phyloP scores from a whole-genome alignment of 1,284 basidiomycete species.

The Phylloporus sp. region DNA sequence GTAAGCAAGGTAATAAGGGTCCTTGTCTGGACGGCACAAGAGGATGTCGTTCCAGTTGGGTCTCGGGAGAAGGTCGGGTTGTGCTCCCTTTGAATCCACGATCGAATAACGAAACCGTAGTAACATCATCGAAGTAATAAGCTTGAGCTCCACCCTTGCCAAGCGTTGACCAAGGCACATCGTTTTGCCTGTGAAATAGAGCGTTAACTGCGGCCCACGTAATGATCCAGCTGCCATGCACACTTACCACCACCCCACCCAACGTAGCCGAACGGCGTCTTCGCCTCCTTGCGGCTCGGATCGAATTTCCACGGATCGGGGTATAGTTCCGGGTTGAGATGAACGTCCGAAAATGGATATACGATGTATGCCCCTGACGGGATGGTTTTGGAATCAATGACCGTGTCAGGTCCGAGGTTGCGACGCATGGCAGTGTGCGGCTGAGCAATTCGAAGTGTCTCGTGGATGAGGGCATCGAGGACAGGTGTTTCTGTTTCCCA shows the following conservation, averaged over 20 bases:
- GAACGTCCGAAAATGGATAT: conserved; percentile 78
- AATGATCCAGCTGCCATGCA: conserved; percentile 21
- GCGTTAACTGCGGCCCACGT: conserved; percentile 24
- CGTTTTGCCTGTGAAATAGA: conserved; percentile 55
- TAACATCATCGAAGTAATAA: conserved; percentile 65
- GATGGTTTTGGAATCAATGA: conserved; percentile 65
- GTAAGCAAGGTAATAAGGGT: conserved; percentile 57
- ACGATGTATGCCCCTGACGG: conserved; percentile 73
- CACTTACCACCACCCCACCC: conserved; percentile 77
- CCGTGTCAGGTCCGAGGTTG: conserved; percentile 68
- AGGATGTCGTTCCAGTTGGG: conserved; percentile 80
- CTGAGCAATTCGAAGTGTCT: conserved; percentile 75
- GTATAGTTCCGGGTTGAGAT: conserved; percentile 70
- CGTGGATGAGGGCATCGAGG: conserved; percentile 69
- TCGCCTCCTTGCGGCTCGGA: conserved; percentile 55
- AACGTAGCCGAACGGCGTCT: conserved; percentile 62
- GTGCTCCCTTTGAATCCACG: conserved; percentile 54
- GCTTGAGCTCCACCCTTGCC: conserved; percentile 71
- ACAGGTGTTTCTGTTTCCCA: conserved; percentile 73
- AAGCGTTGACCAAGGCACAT: conserved; percentile 71
- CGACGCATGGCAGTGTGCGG: conserved; percentile 78
- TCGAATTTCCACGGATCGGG: conserved; percentile 76
- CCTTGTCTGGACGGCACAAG: conserved; percentile 60
- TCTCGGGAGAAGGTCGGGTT: conserved; percentile 48
- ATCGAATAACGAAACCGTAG: conserved; percentile 60